Conservation (phyloP, 176 grass and related monocot genomes). For the Alopecurus myosuroides region DNA sequence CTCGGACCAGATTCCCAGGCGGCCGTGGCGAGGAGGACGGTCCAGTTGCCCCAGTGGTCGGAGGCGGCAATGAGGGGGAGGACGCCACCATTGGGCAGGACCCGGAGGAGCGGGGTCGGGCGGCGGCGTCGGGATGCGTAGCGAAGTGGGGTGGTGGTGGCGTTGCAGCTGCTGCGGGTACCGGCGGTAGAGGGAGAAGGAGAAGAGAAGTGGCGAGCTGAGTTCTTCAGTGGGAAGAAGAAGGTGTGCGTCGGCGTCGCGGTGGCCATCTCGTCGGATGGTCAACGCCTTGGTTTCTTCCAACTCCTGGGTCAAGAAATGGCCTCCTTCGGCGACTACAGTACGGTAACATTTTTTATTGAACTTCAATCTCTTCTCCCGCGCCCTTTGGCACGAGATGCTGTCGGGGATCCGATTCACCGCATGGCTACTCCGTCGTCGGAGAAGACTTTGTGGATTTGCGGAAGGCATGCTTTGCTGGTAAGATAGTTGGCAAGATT, state of each 20-base stretch:
- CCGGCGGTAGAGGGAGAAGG: background rate
- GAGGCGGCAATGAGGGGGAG: slow-evolving; percentile 47
- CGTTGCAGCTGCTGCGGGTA: background rate
- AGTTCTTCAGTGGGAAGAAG: background rate
- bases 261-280: background rate
- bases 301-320: too few relatives aligned
- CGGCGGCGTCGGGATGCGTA: background rate
- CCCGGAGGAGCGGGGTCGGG: background rate
- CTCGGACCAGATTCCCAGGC: slow-evolving; percentile 74
- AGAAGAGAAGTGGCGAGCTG: background rate
- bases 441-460: too few relatives aligned
- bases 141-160: background rate
- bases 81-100: background rate
- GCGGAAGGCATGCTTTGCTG: too few relatives aligned
- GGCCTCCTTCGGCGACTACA: too few relatives aligned
- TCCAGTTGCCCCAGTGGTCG: slow-evolving; percentile 82
- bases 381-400: too few relatives aligned
- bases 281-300: background rate
- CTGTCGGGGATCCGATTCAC: too few relatives aligned
- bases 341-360: too few relatives aligned
- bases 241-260: background rate
- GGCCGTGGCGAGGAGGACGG: slow-evolving; percentile 49
- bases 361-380: too few relatives aligned
- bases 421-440: too few relatives aligned
- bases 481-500: too few relatives aligned